Base-by-base conservation (phyloP, 306 rosid species). In the Delonix regia region DNA sequence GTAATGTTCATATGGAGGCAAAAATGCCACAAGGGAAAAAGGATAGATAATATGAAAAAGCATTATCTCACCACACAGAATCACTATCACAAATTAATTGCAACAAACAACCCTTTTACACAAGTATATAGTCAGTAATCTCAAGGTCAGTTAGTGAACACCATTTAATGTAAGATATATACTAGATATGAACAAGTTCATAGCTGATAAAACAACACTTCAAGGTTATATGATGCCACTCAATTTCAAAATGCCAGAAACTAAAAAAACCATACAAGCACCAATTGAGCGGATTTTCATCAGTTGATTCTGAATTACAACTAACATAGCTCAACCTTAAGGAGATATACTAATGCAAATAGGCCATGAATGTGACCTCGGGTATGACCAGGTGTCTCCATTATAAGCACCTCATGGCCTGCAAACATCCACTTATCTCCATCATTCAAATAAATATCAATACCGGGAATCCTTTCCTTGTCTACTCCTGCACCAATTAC, bases 351-450 rank as follows among this genome's bases (percentile, higher is more conserved):
- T 70, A 71, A 39, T 63, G 74, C 71, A 84, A 60, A 71, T 51
- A 41, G 78, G 71, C 64, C 47, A 74, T 56, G 68, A 75, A 59
- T 71, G 13, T 39, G 64, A 95, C 99, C 99, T 95, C 59, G 91
- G 44, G 99, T 91, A 87, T 93, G 98, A 71, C 99, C 98, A 74
- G 99, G 98, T 51, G 99, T 95, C 59, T 85, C 98, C 89, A 95
- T 87, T 83, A 95, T 87, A 70, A 75, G 91, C 82, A 91, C 99
- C 89, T 93, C 97, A 77, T 93, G 98, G 53, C 97, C 98, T 24
- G 99, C 98, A 85, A 95, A 95, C 99, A 95, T 95, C 99, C 99
- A 95, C 88, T 79, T 91, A 88, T 95, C 99, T 80, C 96, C 99
- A 77, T 91, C 98, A 49, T 90, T 91, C 85, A 95, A 90, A 77